Conservation (phyloP, 2,329 filamentous ascomycete genomes). For the Chalara sp. region DNA sequence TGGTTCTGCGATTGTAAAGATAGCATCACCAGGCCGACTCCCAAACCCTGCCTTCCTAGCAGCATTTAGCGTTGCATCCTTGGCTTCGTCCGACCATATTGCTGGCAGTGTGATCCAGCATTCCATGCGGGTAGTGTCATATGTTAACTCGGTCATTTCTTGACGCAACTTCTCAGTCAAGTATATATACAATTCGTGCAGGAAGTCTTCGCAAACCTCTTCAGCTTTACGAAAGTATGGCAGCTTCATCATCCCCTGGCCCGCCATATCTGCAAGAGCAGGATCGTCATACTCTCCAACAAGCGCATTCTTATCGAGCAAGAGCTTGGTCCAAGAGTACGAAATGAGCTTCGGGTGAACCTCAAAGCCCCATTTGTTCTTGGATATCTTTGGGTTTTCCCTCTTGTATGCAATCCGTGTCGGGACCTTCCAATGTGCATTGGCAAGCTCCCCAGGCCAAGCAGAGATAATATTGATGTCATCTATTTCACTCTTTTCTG, state of each 20-base stretch:
- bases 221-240: constrained; percentile 11
- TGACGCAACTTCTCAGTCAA: constrained; percentile 5
- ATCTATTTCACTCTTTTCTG: constrained; percentile 10
- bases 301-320: constrained; percentile 16
- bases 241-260: constrained; percentile 10
- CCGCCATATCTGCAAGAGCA: constrained; percentile 4
- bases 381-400: constrained; percentile 9
- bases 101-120: constrained; percentile 21
- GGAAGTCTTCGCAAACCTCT: constrained; percentile 18
- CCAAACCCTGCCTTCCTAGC: constrained; percentile 18
- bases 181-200: constrained; percentile 12
- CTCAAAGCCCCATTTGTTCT: constrained; percentile 19
- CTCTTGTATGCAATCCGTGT: constrained; percentile 15
- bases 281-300: constrained; percentile 13
- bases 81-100: constrained; percentile 20
- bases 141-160: constrained; percentile 8
- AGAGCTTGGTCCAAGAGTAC: constrained; percentile 22
- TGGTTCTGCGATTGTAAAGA: constrained; percentile 21
- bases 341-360: constrained; percentile 14
- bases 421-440: constrained; percentile 11
- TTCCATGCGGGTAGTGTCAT: constrained; percentile 14
- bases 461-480: constrained; percentile 13
- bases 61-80: constrained; percentile 16
- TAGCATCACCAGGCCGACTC: constrained; percentile 6
- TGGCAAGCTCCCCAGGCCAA: constrained; percentile 13